Evolutionary conservation across 225 moss, liverwort and hornwort species (phyloP).

Genomic region (Climacium dendroides): DNA sequence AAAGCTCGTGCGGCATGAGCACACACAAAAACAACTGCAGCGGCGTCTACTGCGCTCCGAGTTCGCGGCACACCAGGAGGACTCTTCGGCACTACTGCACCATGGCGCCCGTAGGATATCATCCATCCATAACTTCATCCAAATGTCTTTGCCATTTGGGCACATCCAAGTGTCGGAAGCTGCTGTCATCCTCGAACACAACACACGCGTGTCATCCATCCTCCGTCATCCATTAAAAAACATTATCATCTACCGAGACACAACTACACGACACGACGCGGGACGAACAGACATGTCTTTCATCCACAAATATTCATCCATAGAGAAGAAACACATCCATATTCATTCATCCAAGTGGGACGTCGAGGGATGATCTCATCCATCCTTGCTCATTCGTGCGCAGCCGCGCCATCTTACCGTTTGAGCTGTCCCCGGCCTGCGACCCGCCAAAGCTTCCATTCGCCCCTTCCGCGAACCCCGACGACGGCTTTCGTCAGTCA

Average conservation of each 20-base stretch:
- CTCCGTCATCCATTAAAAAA: too few species aligned
- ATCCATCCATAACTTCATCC: neutral
- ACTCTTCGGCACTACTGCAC: neutral
- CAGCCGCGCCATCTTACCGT: neutral
- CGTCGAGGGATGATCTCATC: neutral
- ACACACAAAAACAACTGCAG: neutral
- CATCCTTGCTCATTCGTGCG: neutral
- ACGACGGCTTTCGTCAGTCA: neutral
- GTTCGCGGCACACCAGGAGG: neutral
- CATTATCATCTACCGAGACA: neutral
- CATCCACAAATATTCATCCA: neutral
- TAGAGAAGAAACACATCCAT: too few species aligned
- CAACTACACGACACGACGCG: too few species aligned
- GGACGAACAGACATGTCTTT: too few species aligned
- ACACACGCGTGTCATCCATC: neutral
- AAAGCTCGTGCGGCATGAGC: neutral
- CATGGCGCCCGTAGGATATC: neutral
- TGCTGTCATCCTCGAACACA: neutral
- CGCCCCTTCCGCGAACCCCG: neutral
- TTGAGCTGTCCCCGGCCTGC: neutral
- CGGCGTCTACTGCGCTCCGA: neutral
- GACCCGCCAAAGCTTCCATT: neutral
- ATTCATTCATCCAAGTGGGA: neutral
- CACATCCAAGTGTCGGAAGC: neutral
- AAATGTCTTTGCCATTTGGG: rapidly evolving